Percentiles rank a stretch among this genome's conserved stretches.
phyloP scores from a whole-genome alignment of 2,329 filamentous ascomycete genomes.

The Aspergillus amoenus region DNA sequence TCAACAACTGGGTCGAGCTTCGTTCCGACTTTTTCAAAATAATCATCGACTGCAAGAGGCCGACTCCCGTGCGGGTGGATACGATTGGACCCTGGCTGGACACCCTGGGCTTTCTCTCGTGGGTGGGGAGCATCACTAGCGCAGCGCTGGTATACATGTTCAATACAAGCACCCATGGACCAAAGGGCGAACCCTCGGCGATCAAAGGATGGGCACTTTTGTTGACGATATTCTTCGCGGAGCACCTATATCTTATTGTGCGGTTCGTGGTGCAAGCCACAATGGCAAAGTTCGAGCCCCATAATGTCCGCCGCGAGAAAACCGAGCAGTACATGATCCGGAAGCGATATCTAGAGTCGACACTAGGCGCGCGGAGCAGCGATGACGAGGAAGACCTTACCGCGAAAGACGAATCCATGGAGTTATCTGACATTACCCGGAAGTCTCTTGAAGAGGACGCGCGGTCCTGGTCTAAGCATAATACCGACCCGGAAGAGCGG shows the following conservation, averaged over 20 bases:
- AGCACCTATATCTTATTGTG: constrained; percentile 83
- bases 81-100: constrained; percentile 95
- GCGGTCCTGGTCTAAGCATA: constrained; percentile 33
- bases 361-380: constrained; percentile 20
- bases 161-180: constrained; percentile 60
- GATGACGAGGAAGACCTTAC: constrained; percentile 24
- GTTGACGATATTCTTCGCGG: constrained; percentile 77
- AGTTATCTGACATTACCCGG: constrained; percentile 34
- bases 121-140: constrained; percentile 88
- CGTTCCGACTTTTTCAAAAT: constrained; percentile 96
- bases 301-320: constrained; percentile 80
- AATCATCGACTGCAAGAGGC: constrained; percentile 82
- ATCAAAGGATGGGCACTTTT: constrained; percentile 80
- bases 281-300: constrained; percentile 78
- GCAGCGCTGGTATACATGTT: constrained; percentile 90
- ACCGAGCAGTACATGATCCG: constrained; percentile 77
- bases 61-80: constrained; percentile 84
- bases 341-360: constrained; percentile 68
- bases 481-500: constrained; percentile 32
- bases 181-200: constrained; percentile 48
- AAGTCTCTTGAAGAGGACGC: constrained; percentile 45
- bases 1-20: constrained; percentile 97
- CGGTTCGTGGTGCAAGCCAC: constrained; percentile 70
- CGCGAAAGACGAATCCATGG: constrained; percentile 13
- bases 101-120: constrained; percentile 82